These are phyloP conservation scores for Haplosporangium sp. DNA, from an alignment of 371 early-diverging fungal species.

Conservation along the genomic window DNA sequence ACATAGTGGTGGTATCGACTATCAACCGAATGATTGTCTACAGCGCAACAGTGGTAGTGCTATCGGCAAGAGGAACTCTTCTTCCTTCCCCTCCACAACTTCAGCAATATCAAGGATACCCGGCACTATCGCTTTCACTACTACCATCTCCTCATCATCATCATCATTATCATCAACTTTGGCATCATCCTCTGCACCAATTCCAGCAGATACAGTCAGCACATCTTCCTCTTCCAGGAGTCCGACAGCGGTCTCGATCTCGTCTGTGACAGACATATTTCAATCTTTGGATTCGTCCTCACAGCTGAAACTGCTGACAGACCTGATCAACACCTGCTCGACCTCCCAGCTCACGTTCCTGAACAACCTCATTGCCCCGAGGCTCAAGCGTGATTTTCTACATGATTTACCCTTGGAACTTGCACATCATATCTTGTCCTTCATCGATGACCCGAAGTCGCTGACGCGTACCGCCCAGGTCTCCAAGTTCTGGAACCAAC, in stretches of 20 bases:
- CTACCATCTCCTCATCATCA: slow-evolving; percentile 4
- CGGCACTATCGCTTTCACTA: too few relatives aligned
- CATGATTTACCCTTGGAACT: slow-evolving; percentile 82
- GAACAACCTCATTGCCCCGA: slow-evolving; percentile 67
- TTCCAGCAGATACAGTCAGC: slow-evolving; percentile 19
- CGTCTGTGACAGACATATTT: slow-evolving; percentile 26
- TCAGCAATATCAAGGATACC: not conserved
- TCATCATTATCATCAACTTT: not conserved
- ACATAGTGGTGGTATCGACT: too few relatives aligned
- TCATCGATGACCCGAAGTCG: slow-evolving; percentile 75
- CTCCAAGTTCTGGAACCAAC: slow-evolving; percentile 77
- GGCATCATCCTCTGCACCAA: slow-evolving; percentile 10
- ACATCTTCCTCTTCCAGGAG: not conserved
- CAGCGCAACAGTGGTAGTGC: not conserved
- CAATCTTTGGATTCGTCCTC: slow-evolving; percentile 33
- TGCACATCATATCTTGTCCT: slow-evolving; percentile 74
- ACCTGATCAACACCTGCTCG: slow-evolving; percentile 66
- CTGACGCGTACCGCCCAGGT: slow-evolving; percentile 81
- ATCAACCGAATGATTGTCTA: too few relatives aligned
- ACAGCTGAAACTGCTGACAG: slow-evolving; percentile 41
- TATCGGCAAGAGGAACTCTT: not conserved
- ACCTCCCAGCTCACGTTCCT: slow-evolving; percentile 69
- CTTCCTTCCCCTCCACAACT: not conserved
- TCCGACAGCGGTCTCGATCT: not conserved
- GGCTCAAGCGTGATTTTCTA: slow-evolving; percentile 84